Percentiles rank a stretch among this genome's conserved stretches.
These are phyloP conservation scores for Eucalyptus pumila DNA, from an alignment of 345 rosid species.

Conservation along the genomic window DNA sequence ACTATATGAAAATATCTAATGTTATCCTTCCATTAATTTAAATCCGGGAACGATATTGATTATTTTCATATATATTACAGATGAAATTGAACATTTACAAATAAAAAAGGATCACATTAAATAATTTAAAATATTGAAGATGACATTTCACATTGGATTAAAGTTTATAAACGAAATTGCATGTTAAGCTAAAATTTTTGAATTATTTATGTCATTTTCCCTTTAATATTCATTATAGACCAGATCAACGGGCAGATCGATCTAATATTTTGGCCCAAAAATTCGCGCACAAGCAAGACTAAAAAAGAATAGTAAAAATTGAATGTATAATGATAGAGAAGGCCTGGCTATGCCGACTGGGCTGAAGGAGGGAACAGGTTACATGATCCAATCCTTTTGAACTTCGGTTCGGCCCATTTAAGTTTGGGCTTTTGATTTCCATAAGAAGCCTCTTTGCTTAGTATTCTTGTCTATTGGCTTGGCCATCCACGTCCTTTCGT, in stretches of 20 bases:
- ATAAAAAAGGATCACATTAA: too few relatives aligned
- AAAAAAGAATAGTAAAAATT: background rate
- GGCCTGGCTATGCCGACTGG: background rate
- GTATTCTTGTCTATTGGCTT: background rate
- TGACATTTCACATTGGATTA: too few relatives aligned
- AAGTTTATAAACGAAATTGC: accelerated
- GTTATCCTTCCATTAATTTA: too few relatives aligned
- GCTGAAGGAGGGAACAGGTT: background rate
- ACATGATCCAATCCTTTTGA: background rate
- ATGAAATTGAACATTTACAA: too few relatives aligned
- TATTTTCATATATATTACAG: too few relatives aligned
- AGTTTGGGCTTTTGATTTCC: background rate
- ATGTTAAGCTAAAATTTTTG: accelerated
- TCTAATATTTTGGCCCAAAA: background rate
- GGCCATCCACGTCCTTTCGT: background rate
- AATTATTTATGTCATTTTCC: too few relatives aligned
- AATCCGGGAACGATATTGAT: too few relatives aligned
- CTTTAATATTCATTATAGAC: background rate
- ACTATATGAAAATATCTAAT: too few relatives aligned
- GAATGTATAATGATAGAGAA: background rate
- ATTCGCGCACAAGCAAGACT: background rate
- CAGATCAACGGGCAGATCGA: background rate
- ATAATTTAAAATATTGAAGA: too few relatives aligned
- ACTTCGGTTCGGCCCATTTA: background rate
- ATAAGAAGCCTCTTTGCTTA: background rate